Percentiles rank a stretch among this genome's conserved stretches.
phyloP scores from a whole-genome alignment of 23 red algal species.

The Gracilaria domingensis region DNA sequence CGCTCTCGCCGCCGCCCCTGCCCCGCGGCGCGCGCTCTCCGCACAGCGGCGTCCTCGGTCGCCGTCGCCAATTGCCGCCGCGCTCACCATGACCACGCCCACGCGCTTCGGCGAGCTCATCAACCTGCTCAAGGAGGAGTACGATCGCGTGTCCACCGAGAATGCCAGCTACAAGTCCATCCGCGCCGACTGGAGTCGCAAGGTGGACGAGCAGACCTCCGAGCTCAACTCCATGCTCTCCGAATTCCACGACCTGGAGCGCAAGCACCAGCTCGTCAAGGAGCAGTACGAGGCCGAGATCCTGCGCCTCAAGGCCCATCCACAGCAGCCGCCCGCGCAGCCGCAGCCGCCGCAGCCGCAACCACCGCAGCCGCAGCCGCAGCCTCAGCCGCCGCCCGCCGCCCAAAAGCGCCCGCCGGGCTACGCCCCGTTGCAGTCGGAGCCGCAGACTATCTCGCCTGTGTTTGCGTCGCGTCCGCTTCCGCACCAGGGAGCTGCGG shows the following conservation, averaged over 20 bases:
- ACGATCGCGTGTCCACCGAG: conserved; percentile 54
- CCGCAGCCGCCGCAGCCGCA: conserved; percentile 44
- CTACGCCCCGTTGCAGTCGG: conserved; percentile 12
- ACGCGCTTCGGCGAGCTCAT: conserved; percentile 57
- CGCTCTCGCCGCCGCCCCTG: not conserved
- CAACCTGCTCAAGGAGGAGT: conserved; percentile 71
- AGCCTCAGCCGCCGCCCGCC: conserved; percentile 8
- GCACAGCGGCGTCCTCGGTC: not conserved
- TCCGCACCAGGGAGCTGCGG: not conserved
- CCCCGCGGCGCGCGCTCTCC: not conserved
- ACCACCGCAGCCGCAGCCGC: conserved; percentile 19
- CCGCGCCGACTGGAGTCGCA: conserved; percentile 73
- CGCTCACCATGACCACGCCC: not conserved
- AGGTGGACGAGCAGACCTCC: conserved; percentile 71
- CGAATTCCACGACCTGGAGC: conserved; percentile 73
- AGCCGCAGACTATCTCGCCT: conserved; percentile 11
- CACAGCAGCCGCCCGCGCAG: conserved; percentile 23
- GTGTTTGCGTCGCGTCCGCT: conserved; percentile 22
- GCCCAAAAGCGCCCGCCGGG: not conserved
- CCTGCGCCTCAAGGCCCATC: conserved; percentile 65
- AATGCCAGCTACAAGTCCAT: conserved; percentile 40
- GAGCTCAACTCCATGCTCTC: conserved; percentile 65
- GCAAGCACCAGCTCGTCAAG: conserved; percentile 79
- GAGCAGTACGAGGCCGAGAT: conserved; percentile 90
- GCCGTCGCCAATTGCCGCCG: not conserved